These are phyloP conservation scores for Gastrolobium villosum DNA, from an alignment of 306 rosid species.

Conservation along the genomic window DNA sequence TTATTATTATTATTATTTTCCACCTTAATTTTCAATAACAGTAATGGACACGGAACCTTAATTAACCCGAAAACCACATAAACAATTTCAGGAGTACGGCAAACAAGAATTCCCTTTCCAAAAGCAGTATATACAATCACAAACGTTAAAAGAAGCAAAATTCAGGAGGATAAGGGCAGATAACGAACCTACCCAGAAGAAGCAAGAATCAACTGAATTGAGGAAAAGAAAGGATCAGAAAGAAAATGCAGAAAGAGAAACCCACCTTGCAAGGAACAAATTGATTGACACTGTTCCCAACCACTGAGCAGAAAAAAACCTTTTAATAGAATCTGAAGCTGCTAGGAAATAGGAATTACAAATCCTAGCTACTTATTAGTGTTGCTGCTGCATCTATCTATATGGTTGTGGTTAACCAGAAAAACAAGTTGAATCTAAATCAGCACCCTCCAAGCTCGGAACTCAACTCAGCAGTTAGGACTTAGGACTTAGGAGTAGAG, in stretches of 20 bases:
- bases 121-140: not conserved
- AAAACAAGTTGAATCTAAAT: slow-evolving; percentile 47
- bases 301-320: slow-evolving; percentile 37
- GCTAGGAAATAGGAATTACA: slow-evolving; percentile 18
- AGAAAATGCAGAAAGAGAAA: slow-evolving; percentile 41
- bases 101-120: slow-evolving; percentile 26
- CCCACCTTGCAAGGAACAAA: slow-evolving; percentile 48
- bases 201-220: slow-evolving; percentile 17
- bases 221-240: not conserved
- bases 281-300: slow-evolving; percentile 31
- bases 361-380: slow-evolving; percentile 32
- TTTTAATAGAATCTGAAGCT: slow-evolving; percentile 23
- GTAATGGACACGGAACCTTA: not conserved
- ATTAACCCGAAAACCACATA: slow-evolving; percentile 10
- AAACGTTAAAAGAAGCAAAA: slow-evolving; percentile 9
- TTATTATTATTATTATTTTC: not conserved
- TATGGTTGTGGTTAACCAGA: slow-evolving; percentile 15
- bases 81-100: not conserved
- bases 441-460: slow-evolving; percentile 48
- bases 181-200: not conserved
- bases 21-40: slow-evolving; percentile 34
- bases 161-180: slow-evolving; percentile 5
- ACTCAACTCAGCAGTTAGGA: not conserved
- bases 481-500: not conserved
- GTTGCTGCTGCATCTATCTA: slow-evolving; percentile 33